phyloP scores from a whole-genome alignment of 192 early-diverging fungal species.

The Gigaspora rosea region DNA sequence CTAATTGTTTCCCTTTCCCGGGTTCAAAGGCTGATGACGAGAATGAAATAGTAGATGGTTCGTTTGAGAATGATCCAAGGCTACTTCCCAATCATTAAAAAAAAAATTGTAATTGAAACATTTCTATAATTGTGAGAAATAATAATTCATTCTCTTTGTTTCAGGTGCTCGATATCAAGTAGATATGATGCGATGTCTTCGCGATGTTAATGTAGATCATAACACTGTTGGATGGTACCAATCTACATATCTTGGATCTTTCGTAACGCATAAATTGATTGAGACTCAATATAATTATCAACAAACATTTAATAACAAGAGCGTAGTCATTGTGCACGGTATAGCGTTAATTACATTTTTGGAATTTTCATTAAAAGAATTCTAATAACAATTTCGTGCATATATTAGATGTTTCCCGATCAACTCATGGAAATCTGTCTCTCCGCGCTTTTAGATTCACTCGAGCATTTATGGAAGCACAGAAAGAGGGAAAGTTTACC shows the following conservation, averaged over 20 bases:
- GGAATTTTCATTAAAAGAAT: neutral
- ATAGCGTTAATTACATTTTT: neutral
- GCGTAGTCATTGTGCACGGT: constrained; percentile 91
- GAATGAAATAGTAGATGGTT: constrained; percentile 31
- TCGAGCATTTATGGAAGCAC: constrained; percentile 80
- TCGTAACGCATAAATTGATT: constrained; percentile 87
- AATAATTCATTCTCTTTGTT: neutral
- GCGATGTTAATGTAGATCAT: constrained; percentile 92
- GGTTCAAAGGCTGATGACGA: constrained; percentile 41
- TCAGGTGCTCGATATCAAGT: constrained; percentile 79
- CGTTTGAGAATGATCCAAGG: neutral
- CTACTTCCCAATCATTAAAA: neutral
- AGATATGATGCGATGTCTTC: constrained; percentile 91
- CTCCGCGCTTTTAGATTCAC: constrained; percentile 89
- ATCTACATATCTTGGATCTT: constrained; percentile 83
- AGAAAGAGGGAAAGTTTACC: constrained; percentile 81
- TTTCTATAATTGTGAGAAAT: neutral
- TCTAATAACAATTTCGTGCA: neutral
- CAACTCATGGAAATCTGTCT: constrained; percentile 80
- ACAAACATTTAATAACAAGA: constrained; percentile 73
- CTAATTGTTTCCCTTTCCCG: constrained; percentile 89
- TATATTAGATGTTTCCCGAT: constrained; percentile 72
- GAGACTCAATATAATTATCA: constrained; percentile 93
- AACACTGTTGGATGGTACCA: constrained; percentile 99
- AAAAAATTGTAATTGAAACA: neutral